Evolutionary conservation across 768 basidiomycete genomes (phyloP).

Genomic region (Suillus bovinus): DNA sequence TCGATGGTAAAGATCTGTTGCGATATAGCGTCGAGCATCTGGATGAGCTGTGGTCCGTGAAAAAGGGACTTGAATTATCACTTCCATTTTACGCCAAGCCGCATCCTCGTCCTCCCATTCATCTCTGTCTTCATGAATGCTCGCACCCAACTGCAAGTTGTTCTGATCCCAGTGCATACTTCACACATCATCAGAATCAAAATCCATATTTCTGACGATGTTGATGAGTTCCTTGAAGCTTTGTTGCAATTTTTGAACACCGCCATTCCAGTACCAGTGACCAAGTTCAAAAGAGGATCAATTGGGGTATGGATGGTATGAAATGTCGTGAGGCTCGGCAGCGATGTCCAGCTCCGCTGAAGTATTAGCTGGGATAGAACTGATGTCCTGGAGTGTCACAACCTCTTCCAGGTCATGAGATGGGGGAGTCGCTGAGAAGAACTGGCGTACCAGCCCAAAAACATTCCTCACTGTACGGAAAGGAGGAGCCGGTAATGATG

Average conservation of each 20-base stretch:
- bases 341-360: background rate
- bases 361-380: background rate
- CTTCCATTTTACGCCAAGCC: too few species aligned
- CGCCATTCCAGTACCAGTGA: background rate
- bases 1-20: too few species aligned
- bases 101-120: too few species aligned
- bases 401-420: background rate
- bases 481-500: background rate
- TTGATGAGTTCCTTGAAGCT: background rate
- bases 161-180: too few species aligned
- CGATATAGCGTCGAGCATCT: too few species aligned
- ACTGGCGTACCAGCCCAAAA: slow-evolving; percentile 1
- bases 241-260: background rate
- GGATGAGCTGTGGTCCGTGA: too few species aligned
- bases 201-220: too few species aligned
- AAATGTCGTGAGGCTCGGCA: background rate
- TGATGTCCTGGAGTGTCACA: background rate
- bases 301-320: background rate
- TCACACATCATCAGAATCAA: too few species aligned
- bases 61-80: too few species aligned
- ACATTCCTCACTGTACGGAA: background rate
- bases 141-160: too few species aligned
- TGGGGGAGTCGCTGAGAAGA: background rate
- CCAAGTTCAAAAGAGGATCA: background rate
- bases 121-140: too few species aligned